Percentiles rank a stretch among this genome's conserved stretches.
These are phyloP conservation scores for Citrus maxima DNA, from an alignment of 345 rosid species.

Conservation along the genomic window DNA sequence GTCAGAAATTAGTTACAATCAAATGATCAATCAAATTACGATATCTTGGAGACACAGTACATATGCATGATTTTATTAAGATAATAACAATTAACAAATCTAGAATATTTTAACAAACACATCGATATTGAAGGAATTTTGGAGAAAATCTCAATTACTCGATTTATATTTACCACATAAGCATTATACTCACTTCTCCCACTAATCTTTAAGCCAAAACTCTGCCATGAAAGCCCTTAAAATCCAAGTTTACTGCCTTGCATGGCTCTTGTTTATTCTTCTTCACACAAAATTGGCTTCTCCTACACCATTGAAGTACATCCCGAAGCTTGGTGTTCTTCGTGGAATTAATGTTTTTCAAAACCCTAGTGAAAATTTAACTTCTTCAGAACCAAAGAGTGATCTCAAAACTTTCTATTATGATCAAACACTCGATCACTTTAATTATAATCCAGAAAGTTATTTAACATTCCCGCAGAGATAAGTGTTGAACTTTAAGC, in stretches of 20 bases:
- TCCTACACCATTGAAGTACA: background rate
- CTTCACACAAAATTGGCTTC: background rate
- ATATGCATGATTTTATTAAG: no score
- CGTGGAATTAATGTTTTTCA: background rate
- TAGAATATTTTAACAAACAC: background rate
- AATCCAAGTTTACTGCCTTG: background rate
- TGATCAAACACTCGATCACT: background rate
- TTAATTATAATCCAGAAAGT: background rate
- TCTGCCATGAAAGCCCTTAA: background rate
- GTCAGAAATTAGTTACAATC: no score
- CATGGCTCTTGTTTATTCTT: background rate
- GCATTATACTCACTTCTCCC: no score
- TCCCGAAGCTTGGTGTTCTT: background rate
- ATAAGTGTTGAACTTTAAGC: background rate
- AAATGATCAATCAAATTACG: no score
- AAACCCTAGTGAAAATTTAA: background rate
- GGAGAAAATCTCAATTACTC: background rate
- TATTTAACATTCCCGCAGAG: background rate
- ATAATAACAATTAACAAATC: no score
- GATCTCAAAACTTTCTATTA: background rate
- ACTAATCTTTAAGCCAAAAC: no score
- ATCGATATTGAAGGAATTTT: background rate
- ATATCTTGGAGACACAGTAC: no score
- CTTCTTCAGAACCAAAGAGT: background rate
- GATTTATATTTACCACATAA: no score